A percentile compares a stretch with the other conserved stretches of the same genome.
Conservation (phyloP, 176 grass and related monocot genomes). For the Thalia dealbata region DNA sequence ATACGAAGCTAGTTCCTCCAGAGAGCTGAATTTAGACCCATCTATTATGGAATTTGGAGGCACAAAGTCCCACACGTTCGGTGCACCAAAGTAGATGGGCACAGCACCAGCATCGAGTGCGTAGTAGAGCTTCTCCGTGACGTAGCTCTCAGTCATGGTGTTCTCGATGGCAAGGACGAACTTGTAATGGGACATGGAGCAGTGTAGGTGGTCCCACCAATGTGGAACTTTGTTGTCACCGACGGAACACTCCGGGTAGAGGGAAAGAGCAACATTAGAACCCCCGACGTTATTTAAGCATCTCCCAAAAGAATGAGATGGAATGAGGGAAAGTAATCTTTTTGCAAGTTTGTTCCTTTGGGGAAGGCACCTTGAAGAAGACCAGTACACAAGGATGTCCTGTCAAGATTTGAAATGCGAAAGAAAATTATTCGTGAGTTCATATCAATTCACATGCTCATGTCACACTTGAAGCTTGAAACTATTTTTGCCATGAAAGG, state of each 20-base stretch:
- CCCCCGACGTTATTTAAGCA: conserved; percentile 50
- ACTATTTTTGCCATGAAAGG: too few species aligned
- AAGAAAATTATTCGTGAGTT: background rate
- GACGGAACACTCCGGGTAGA: conserved; percentile 41
- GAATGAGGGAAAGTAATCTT: conserved; percentile 28
- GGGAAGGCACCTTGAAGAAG: conserved; percentile 41
- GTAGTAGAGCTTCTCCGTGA: conserved; percentile 51
- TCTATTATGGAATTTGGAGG: conserved; percentile 49
- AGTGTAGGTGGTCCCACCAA: conserved; percentile 61
- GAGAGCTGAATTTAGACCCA: conserved; percentile 29
- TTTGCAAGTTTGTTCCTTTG: conserved; percentile 27
- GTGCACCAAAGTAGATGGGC: conserved; percentile 46
- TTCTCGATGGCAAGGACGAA: conserved; percentile 56
- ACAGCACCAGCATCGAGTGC: conserved; percentile 40
- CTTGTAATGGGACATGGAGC: conserved; percentile 59
- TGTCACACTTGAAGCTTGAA: too few species aligned
- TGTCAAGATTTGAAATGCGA: conserved; percentile 5
- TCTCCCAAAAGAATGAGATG: conserved; percentile 36
- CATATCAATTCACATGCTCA: background rate
- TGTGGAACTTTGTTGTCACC: conserved; percentile 17
- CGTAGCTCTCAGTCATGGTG: conserved; percentile 40
- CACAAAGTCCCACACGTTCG: conserved; percentile 39
- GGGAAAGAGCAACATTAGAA: conserved; percentile 21
- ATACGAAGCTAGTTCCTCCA: conserved; percentile 35
- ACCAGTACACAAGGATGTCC: conserved; percentile 54